A percentile compares a stretch with the other conserved stretches of the same genome.
Conservation (phyloP, 2,329 filamentous ascomycete genomes). For the Apiospora arundinis region DNA sequence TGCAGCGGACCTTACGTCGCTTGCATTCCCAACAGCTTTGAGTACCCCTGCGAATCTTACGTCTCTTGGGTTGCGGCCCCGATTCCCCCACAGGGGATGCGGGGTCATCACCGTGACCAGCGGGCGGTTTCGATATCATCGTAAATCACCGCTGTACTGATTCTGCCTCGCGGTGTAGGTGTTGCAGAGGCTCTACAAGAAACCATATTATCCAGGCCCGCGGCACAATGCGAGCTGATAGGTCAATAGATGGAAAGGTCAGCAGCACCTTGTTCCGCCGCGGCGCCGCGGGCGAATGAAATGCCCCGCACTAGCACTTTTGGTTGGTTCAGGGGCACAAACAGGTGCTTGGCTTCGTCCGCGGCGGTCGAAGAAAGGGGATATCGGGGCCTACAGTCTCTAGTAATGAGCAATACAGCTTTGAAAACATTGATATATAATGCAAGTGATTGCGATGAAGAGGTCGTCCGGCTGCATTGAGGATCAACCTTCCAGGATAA, state of each 20-base stretch:
- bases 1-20: slow-evolving; percentile 59
- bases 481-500: too few relatives aligned
- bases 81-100: not conserved
- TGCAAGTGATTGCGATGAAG: too few relatives aligned
- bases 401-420: not conserved
- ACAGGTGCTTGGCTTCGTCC: slow-evolving; percentile 22
- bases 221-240: not conserved
- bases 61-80: slow-evolving; percentile 36
- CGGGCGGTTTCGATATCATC: not conserved
- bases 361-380: slow-evolving; percentile 27
- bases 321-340: not conserved
- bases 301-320: not conserved
- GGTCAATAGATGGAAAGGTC: not conserved
- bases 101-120: not conserved
- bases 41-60: slow-evolving; percentile 61
- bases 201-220: not conserved
- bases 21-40: slow-evolving; percentile 66
- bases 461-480: too few relatives aligned
- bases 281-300: not conserved
- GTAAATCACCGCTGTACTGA: not conserved
- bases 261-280: slow-evolving; percentile 1
- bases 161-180: not conserved
- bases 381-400: not conserved
- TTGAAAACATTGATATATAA: not conserved
- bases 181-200: too few relatives aligned